Evolutionary conservation across 2,329 filamentous ascomycete species (phyloP).

Genomic region (Aspergillus piperis): DNA sequence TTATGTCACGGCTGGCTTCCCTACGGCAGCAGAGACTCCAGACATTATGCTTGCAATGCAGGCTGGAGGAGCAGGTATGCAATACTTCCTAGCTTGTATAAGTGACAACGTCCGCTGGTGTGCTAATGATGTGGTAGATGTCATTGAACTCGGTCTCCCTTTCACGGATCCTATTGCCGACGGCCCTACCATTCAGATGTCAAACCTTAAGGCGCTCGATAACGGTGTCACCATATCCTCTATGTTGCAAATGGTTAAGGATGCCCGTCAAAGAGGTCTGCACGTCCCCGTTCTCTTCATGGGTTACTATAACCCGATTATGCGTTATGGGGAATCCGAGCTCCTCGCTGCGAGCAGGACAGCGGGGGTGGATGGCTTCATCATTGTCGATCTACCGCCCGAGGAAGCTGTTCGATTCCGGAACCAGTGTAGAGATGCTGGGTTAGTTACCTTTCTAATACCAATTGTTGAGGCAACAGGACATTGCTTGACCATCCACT

Average conservation of each 20-base stretch:
- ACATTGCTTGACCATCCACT: not conserved
- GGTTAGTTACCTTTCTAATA: conserved; percentile 50
- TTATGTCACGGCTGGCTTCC: conserved; percentile 93
- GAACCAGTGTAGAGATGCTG: conserved; percentile 75
- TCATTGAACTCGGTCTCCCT: conserved; percentile 91
- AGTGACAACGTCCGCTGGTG: conserved; percentile 1
- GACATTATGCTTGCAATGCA: conserved; percentile 85
- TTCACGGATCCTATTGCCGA: conserved; percentile 97
- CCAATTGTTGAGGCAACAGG: too few relatives aligned
- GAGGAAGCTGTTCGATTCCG: conserved; percentile 94
- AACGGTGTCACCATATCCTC: conserved; percentile 81
- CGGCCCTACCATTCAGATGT: conserved; percentile 89
- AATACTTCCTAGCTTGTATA: not conserved
- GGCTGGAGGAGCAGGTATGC: conserved; percentile 78
- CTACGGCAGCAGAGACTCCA: conserved; percentile 72
- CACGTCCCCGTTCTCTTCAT: conserved; percentile 83
- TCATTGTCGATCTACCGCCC: conserved; percentile 91
- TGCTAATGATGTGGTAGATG: conserved; percentile 57
- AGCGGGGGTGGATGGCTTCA: conserved; percentile 91
- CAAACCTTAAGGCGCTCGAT: conserved; percentile 80
- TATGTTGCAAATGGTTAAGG: conserved; percentile 77
- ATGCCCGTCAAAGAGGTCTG: conserved; percentile 73
- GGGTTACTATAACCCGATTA: conserved; percentile 96
- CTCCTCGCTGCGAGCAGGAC: conserved; percentile 77
- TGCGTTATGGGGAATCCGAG: conserved; percentile 86